A percentile compares a stretch with the other conserved stretches of the same genome.
phyloP scores from a whole-genome alignment of 768 basidiomycete species.

The Podaxis rugospora region DNA sequence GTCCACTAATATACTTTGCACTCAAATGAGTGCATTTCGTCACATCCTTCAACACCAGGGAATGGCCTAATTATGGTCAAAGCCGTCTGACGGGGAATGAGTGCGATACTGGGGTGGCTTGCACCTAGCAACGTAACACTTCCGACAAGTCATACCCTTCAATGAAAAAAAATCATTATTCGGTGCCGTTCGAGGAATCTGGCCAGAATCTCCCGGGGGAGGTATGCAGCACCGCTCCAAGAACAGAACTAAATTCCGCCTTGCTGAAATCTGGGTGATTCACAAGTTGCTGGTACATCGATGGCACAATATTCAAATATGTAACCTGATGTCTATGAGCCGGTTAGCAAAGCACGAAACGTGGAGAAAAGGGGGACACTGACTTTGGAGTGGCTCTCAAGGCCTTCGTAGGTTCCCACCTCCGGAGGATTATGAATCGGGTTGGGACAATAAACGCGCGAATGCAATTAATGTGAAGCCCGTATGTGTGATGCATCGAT shows the following conservation, averaged over 20 bases:
- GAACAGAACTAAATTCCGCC: conserved; percentile 49
- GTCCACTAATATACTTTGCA: too few species aligned
- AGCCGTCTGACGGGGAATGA: conserved; percentile 45
- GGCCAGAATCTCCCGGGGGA: conserved; percentile 49
- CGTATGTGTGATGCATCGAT: conserved; percentile 67
- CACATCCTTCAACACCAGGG: too few species aligned
- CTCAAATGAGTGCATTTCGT: too few species aligned
- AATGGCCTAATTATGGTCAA: conserved; percentile 37
- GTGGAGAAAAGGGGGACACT: conserved; percentile 6
- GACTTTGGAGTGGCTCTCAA: conserved; percentile 57
- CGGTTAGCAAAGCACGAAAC: background rate
- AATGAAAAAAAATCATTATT: conserved; percentile 23
- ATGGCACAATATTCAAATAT: conserved; percentile 51
- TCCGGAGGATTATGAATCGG: conserved; percentile 49
- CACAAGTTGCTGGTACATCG: conserved; percentile 58
- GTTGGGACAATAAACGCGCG: conserved; percentile 37
- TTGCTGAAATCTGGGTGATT: conserved; percentile 45
- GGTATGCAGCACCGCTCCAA: conserved; percentile 57
- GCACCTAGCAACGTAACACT: conserved; percentile 28
- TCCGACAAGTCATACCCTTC: conserved; percentile 72
- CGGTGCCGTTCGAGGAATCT: conserved; percentile 33
- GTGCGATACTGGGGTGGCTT: background rate
- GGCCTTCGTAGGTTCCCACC: conserved; percentile 53
- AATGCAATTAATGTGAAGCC: conserved; percentile 48
- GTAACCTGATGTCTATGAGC: conserved; percentile 49